A percentile compares a stretch with the other conserved stretches of the same genome.
Evolutionary conservation across 2,329 filamentous ascomycete genomes (phyloP).

Genomic region (Trichoderma citrinoviride): DNA sequence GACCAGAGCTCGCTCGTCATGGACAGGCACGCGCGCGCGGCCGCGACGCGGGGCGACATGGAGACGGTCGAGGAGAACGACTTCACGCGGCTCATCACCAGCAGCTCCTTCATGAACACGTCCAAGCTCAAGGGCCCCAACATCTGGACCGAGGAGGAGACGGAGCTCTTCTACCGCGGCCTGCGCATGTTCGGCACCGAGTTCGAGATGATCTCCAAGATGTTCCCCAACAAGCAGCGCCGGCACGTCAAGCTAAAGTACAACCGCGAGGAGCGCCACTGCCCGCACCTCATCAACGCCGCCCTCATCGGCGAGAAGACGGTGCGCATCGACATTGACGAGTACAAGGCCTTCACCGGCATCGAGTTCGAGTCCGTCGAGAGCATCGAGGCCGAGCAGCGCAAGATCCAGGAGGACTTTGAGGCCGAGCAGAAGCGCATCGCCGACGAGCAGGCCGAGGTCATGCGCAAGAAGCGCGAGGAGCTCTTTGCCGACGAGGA

Average conservation of each 20-base stretch:
- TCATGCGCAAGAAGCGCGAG: constrained; percentile 48
- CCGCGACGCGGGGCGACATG: constrained; percentile 48
- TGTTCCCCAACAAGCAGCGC: constrained; percentile 70
- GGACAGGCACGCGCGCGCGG: constrained; percentile 64
- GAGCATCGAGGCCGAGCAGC: constrained; percentile 55
- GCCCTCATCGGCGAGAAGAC: constrained; percentile 61
- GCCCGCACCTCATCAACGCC: constrained; percentile 61
- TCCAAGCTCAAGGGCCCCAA: constrained; percentile 63
- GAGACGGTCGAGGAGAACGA: constrained; percentile 75
- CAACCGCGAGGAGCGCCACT: constrained; percentile 70
- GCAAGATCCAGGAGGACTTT: constrained; percentile 45
- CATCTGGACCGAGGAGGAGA: constrained; percentile 68
- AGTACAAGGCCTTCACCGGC: constrained; percentile 56
- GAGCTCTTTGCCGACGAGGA: constrained; percentile 47
- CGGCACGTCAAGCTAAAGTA: constrained; percentile 80
- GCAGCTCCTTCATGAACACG: constrained; percentile 60
- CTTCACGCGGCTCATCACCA: constrained; percentile 69
- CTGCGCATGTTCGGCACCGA: constrained; percentile 78
- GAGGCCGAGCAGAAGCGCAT: constrained; percentile 44
- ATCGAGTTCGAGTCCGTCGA: constrained; percentile 55
- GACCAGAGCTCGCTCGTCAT: constrained; percentile 66
- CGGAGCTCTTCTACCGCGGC: constrained; percentile 72
- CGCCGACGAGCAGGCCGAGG: constrained; percentile 48
- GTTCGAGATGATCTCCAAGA: constrained; percentile 73
- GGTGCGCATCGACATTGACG: constrained; percentile 57